Percentiles rank a stretch among this genome's conserved stretches.
phyloP scores from a whole-genome alignment of 768 basidiomycete genomes.

The Tulasnella sp. region DNA sequence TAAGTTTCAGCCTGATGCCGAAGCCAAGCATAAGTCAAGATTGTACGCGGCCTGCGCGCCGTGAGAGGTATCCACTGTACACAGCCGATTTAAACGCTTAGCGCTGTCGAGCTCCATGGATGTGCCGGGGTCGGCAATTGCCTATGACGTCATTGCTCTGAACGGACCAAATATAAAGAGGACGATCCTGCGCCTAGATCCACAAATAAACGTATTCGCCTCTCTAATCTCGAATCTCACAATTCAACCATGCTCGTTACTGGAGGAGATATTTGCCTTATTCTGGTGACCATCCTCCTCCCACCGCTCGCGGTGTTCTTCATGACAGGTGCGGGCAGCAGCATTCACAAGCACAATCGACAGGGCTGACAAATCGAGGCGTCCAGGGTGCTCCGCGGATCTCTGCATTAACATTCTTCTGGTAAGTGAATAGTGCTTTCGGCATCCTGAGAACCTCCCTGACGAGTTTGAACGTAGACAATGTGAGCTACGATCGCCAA shows the following conservation, averaged over 20 bases:
- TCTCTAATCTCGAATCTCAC: background rate
- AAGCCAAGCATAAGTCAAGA: too few relatives aligned
- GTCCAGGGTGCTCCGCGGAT: background rate
- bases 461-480: background rate
- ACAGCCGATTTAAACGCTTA: too few relatives aligned
- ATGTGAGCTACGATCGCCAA: background rate
- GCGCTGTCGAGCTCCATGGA: too few relatives aligned
- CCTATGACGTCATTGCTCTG: too few relatives aligned
- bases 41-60: too few relatives aligned
- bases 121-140: too few relatives aligned
- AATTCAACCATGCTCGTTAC: background rate
- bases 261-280: conserved; percentile 2
- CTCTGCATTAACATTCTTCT: background rate
- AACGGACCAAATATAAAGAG: too few relatives aligned
- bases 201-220: too few relatives aligned
- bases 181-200: too few relatives aligned
- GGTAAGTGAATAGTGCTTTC: background rate
- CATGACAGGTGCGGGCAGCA: background rate
- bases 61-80: too few relatives aligned
- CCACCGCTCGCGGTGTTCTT: background rate
- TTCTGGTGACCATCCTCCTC: background rate
- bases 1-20: too few relatives aligned
- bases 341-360: background rate
- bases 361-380: background rate
- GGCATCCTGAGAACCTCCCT: background rate